Percentiles rank a stretch among this genome's conserved stretches.
These are phyloP conservation scores for Podila epicladia DNA, from an alignment of 192 early-diverging fungal genomes.

Conservation along the genomic window DNA sequence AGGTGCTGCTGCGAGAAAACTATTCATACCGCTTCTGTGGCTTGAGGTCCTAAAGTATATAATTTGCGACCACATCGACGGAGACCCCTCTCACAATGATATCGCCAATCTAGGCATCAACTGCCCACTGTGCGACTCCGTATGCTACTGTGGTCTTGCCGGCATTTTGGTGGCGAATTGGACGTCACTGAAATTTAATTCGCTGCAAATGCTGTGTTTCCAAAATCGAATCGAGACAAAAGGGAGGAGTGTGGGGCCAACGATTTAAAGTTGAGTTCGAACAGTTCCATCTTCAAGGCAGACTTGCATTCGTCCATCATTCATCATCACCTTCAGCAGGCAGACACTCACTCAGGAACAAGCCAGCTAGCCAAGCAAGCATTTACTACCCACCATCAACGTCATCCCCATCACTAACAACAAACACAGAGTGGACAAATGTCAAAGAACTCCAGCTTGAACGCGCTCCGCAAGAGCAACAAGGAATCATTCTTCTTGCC, in stretches of 20 bases:
- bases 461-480: constrained; percentile 53
- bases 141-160: constrained; percentile 13
- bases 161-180: background rate
- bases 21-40: constrained; percentile 16
- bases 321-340: no score
- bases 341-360: no score
- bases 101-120: constrained; percentile 20
- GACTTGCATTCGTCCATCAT: no score
- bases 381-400: no score
- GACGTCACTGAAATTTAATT: no score
- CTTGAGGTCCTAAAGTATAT: constrained; percentile 9
- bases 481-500: constrained; percentile 53
- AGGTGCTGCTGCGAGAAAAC: constrained; percentile 4
- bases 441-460: constrained; percentile 49
- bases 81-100: constrained; percentile 18
- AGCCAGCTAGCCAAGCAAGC: no score
- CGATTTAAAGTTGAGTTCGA: no score
- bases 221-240: no score
- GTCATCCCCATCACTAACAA: no score
- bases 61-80: constrained; percentile 11
- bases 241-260: no score
- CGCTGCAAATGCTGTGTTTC: no score
- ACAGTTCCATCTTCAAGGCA: no score
- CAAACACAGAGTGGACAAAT: constrained; percentile 3
- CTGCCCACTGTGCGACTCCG: constrained; percentile 16